Base-by-base conservation (phyloP, 164 flowering plant genomes). In the Kalanchoe fedtschenkoi region DNA sequence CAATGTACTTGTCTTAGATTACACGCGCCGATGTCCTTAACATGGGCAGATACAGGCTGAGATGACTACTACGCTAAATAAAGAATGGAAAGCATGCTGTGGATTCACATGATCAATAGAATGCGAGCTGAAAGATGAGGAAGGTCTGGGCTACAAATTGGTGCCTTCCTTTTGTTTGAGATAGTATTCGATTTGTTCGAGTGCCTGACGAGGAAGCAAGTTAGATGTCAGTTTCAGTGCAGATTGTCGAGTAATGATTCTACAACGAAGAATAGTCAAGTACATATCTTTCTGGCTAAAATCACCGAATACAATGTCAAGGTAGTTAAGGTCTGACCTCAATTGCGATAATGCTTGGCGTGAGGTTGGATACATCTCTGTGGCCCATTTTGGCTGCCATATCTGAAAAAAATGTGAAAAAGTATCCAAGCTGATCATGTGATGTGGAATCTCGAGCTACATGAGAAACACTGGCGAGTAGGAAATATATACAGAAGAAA, bases 291-390 rank as follows among this genome's bases (percentile, higher is more conserved):
- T n/a, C n/a, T n/a, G n/a, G n/a, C n/a, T n/a, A n/a, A n/a, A n/a
- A n/a, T n/a, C n/a, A n/a, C n/a, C n/a, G n/a, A n/a, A n/a, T n/a
- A n/a, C n/a, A n/a, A n/a, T n/a, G n/a, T n/a, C n/a, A 26, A 46
- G 39, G 2, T 8, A 60, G 38, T 43, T 53, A 68, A 69, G 15
- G 64, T 69, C 46, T 35, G 41, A 80, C 91, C 91, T 85, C 95
- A 44, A 79, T 65, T 2, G 96, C 96, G 65, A 95, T 89, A 54
- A 65, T 68, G 47, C 81, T 70, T 30, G 97, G 99, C 6, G 91
- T 71, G 68, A 95, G 70, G 69, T 68, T 62, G 54, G 71, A 75
- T 38, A 87, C 85, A 73, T 87, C 87, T 51, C 66, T 57, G 37
- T 74, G 64, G 47, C 92, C 95, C n/a, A 74, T 66, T 73, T 83